Conservation (phyloP, 2,329 filamentous ascomycete species). For the Ceratocystis diversiconidia region DNA sequence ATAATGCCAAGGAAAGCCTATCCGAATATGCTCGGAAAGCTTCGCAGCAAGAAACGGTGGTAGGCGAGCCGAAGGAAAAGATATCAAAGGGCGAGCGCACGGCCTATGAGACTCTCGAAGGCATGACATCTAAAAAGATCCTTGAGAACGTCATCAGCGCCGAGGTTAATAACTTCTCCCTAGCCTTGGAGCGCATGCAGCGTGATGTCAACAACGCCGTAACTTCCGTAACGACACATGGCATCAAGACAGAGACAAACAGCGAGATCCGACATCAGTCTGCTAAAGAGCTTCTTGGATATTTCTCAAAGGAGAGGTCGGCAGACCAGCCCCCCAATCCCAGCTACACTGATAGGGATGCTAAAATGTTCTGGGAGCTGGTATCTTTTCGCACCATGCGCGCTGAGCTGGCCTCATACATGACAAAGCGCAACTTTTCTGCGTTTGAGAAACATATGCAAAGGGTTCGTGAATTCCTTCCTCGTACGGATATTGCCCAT, state of each 20-base stretch:
- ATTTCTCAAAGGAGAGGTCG: neutral
- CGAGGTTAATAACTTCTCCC: neutral
- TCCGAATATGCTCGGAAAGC: neutral
- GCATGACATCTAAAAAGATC: neutral
- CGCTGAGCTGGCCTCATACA: neutral
- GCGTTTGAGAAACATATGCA: neutral
- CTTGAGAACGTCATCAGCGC: neutral
- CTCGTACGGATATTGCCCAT: neutral
- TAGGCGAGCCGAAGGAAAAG: neutral
- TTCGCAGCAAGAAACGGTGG: neutral
- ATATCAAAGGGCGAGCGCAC: neutral
- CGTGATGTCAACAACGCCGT: neutral
- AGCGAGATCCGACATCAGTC: neutral
- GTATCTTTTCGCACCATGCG: neutral
- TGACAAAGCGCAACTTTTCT: neutral
- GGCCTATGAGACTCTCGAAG: neutral
- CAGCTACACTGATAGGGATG: neutral
- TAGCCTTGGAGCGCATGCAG: neutral
- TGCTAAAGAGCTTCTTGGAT: neutral
- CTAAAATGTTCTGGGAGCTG: neutral
- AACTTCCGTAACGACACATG: neutral
- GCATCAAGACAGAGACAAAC: neutral
- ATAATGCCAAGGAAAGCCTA: neutral
- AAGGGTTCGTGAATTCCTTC: neutral
- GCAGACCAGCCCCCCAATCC: neutral